Base-by-base conservation (phyloP, 2,329 filamentous ascomycete species). In the Stachybotrys elegans region DNA sequence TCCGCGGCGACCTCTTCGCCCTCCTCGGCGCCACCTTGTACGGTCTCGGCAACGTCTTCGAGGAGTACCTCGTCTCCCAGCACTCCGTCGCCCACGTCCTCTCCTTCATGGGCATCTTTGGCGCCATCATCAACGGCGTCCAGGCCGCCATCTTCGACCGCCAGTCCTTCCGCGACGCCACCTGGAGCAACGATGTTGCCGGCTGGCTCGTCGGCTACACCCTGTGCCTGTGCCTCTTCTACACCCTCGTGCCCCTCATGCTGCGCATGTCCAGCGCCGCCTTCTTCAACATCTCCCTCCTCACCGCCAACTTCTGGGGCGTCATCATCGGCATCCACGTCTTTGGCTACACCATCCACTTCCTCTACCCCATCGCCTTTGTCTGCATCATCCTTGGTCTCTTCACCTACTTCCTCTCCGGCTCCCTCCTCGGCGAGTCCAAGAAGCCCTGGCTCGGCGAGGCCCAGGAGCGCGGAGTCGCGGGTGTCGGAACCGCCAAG, bases 291-390 rank as follows among this genome's bases (percentile, higher is more conserved):
- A 95, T 97, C 58, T 92, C 86, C 7, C 73, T 98, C 52, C 74
- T 98, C 48, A 97, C 93, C 3, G 88, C 84, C 56, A 96, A 95
- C 69, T 97, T 97, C 71, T 98, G 93, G 93, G 91, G 90, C 52
- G 86, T 95, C 49, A 86, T 94, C 53, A 92, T 98, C 55, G 93
- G 93, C 40, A 81, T 94, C 54, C 78, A 84, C 61, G 87, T 97
- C 40, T 95, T 98, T 59, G 81, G 84, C 36, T 79, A 86, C 55
- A 67, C 67, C 32, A 81, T 98, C 46, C 87, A 95, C 69, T 95
- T 81, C 75, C 76, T 96, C 69, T 98, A 98, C 68, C 92, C 93
- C 5, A 87, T 96, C 60, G 92, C 93, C 12, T 98, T 98, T 64
- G 88, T 95, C 9, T 75, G 91, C 53, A 97, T 98, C 63, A 82